These are phyloP conservation scores for Chaetothyriales sp. DNA, from an alignment of 2,329 filamentous ascomycete genomes.

Conservation along the genomic window DNA sequence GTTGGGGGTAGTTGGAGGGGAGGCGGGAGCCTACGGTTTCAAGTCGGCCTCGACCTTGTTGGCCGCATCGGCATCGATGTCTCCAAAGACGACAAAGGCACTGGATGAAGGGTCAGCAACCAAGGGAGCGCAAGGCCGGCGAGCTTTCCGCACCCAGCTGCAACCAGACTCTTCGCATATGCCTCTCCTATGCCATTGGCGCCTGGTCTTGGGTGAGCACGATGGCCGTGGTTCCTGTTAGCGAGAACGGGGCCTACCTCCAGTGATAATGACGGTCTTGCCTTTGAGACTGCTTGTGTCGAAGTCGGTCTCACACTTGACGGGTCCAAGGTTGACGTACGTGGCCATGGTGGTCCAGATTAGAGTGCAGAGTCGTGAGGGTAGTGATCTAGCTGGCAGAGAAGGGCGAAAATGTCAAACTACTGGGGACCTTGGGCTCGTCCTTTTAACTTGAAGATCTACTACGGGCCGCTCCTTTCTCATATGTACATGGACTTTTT, in stretches of 20 bases:
- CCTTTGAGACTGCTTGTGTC: constrained; percentile 18
- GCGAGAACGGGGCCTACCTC: constrained; percentile 11
- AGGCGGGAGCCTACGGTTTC: not conserved
- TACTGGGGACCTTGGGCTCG: no score
- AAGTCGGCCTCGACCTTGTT: not conserved
- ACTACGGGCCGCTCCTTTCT: no score
- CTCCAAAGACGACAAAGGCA: constrained; percentile 17
- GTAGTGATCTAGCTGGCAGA: not conserved
- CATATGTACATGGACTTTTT: not conserved
- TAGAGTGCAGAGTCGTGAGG: not conserved
- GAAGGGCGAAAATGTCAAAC: not conserved
- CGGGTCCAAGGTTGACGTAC: constrained; percentile 10
- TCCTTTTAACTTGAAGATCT: no score
- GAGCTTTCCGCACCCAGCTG: constrained; percentile 12
- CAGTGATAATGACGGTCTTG: constrained; percentile 24
- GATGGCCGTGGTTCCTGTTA: not conserved
- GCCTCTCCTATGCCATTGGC: constrained; percentile 23
- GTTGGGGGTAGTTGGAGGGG: no score
- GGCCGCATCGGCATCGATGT: constrained; percentile 30
- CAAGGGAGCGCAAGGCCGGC: not conserved
- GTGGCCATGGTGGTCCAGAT: constrained; percentile 3
- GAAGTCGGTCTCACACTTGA: constrained; percentile 9
- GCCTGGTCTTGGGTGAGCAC: constrained; percentile 9
- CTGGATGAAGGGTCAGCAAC: constrained; percentile 2
- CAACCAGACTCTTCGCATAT: constrained; percentile 20